Evolutionary conservation across 2,329 filamentous ascomycete species (phyloP), one percentile per base, ranked within the genome.

Genomic region (Aspergillus piperis): DNA sequence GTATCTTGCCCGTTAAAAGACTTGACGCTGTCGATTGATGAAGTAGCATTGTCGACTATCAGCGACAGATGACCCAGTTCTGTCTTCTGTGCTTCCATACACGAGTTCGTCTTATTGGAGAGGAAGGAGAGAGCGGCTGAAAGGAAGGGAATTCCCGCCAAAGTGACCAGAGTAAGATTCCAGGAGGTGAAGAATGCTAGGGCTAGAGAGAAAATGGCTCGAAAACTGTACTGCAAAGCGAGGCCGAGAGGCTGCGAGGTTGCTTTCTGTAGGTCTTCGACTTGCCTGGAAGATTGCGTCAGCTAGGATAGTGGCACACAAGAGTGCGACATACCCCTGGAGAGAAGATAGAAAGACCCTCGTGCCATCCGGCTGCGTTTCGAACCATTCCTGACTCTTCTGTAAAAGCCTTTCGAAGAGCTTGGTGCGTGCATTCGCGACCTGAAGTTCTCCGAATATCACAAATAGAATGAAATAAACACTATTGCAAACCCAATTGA

Each of bases 1-100:
- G 87, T 80, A 11, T 84, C 82, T 68, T 92, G 85, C 0, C 89
- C 91, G 66, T 94, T 93, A 77, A 90, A 93, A 55, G 87, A 88
- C 73, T 97, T 97, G 70, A 98, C 91, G 0, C 90, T 85, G 62
- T 96, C 91, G 41, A 97, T 94, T 2, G 86, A 87, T 1, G 82
- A 81, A 8, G 96, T 83, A 0, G 91, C 87, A 10, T 86, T 89
- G 8, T 86, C 87, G 1, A 88, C 84, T 58, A 87, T 81, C 69
- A 91, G 94, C 0, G 92, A 88, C 0, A 91, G 91, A 51, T 83
- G 78, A 2, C 85, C 85, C 0, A 96, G 83, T 58, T 88, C 84
- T 1, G 77, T 75, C 59, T 90, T 88, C 68, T 97, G 92, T 2
- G 79, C 79, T 63, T 85, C 81, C n/a, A 94, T 88, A 10, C 87